Conservation (phyloP, 2,329 filamentous ascomycete species). For the Cephalotrichum gorgonifer region DNA sequence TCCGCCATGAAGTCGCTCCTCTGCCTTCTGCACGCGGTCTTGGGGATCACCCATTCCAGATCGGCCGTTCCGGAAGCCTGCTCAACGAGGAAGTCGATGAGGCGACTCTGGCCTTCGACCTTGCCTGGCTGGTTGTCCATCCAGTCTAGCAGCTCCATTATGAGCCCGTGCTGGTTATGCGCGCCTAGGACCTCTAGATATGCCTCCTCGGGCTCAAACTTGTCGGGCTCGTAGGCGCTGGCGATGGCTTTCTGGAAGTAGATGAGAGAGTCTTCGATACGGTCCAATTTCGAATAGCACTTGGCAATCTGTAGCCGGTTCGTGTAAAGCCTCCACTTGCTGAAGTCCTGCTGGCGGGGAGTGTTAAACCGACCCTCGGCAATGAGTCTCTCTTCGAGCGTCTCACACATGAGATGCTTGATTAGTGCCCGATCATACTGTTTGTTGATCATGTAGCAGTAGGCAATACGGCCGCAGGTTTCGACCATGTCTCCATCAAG, state of each 20-base stretch:
- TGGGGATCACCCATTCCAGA: conserved; percentile 26
- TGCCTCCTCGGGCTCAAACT: conserved; percentile 25
- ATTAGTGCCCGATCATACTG: conserved; percentile 23
- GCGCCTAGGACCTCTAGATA: conserved; percentile 25
- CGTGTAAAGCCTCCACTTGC: conserved; percentile 29
- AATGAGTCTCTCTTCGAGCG: conserved; percentile 20
- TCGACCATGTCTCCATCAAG: conserved; percentile 26
- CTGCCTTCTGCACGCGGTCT: conserved; percentile 24
- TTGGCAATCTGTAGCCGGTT: conserved; percentile 26
- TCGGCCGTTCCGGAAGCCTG: conserved; percentile 19
- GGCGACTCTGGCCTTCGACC: conserved; percentile 13
- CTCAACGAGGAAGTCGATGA: conserved; percentile 24
- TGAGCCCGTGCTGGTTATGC: conserved; percentile 23
- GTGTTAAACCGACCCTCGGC: conserved; percentile 14
- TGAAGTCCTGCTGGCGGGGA: conserved; percentile 14
- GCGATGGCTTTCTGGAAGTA: conserved; percentile 26
- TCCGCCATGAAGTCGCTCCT: conserved; percentile 19
- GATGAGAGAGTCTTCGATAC: conserved; percentile 19
- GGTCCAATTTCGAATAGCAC: conserved; percentile 21
- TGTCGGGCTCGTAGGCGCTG: conserved; percentile 16
- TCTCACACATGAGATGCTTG: conserved; percentile 24
- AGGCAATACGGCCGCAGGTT: conserved; percentile 28
- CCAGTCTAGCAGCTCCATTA: conserved; percentile 22
- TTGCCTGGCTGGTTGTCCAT: conserved; percentile 17
- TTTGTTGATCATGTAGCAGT: conserved; percentile 24